Conservation (phyloP, 148 eudicot genomes). For the Rhododendron ovatum region DNA sequence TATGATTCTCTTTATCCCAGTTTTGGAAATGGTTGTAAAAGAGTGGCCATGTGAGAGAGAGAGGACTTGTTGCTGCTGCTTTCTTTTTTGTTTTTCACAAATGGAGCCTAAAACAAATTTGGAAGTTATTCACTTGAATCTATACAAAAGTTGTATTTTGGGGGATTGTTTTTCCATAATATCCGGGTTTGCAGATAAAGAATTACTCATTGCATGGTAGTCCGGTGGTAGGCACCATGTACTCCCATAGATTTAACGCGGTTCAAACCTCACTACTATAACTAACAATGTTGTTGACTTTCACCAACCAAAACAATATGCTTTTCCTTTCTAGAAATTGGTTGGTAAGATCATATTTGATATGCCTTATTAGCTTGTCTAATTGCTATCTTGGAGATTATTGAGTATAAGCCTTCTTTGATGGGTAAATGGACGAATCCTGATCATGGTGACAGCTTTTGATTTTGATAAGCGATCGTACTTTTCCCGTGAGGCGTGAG, state of each 20-base stretch:
- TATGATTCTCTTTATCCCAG: background rate
- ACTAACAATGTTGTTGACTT: background rate
- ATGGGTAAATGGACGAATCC: background rate
- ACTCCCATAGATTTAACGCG: background rate
- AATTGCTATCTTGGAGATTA: no score
- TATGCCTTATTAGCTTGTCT: no score
- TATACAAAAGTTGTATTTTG: background rate
- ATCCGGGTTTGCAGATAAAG: background rate
- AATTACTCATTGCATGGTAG: background rate
- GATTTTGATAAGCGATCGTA: background rate
- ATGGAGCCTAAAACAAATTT: background rate
- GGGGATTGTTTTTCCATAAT: background rate
- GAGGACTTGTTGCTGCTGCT: background rate
- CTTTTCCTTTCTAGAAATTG: no score
- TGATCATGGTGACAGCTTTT: background rate
- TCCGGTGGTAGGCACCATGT: background rate
- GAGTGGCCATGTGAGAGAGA: background rate
- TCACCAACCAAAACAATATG: background rate
- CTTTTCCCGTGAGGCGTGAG: no score
- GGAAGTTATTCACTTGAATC: background rate
- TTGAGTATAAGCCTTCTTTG: no score
- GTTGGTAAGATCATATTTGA: no score
- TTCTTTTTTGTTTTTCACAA: background rate
- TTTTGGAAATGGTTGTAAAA: background rate
- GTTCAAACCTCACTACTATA: no score